Evolutionary conservation across 2,329 filamentous ascomycete species (phyloP).

Genomic region (Zopfia rhizophila): DNA sequence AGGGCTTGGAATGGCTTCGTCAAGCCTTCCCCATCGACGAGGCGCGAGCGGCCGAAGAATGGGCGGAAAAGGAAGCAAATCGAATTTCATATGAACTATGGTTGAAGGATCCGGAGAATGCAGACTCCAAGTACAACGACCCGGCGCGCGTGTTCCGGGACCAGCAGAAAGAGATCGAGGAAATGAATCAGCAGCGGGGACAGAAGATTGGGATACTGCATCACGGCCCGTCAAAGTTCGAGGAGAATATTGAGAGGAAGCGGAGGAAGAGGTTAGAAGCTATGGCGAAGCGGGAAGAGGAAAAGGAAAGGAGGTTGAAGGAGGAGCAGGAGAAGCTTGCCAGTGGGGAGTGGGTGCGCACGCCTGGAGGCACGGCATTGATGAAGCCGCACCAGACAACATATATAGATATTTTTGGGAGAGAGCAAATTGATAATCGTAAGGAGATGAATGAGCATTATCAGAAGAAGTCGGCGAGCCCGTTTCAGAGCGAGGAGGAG

Average conservation of each 20-base stretch:
- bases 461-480: conserved; percentile 32
- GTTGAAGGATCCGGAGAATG: conserved; percentile 49
- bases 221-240: conserved; percentile 46
- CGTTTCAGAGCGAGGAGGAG: conserved; percentile 38
- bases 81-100: conserved; percentile 51
- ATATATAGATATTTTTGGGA: conserved; percentile 46
- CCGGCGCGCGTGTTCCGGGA: conserved; percentile 46
- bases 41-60: conserved; percentile 51
- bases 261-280: conserved; percentile 40
- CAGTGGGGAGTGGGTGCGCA: conserved; percentile 45
- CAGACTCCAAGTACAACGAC: conserved; percentile 50
- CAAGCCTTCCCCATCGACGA: conserved; percentile 52
- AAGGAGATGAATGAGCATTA: conserved; percentile 43
- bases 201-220: conserved; percentile 47
- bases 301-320: conserved; percentile 41
- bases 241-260: conserved; percentile 47
- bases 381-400: conserved; percentile 47
- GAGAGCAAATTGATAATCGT: conserved; percentile 41
- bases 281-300: conserved; percentile 41
- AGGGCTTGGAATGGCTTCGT: conserved; percentile 49
- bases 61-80: conserved; percentile 52
- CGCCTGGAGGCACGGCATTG: conserved; percentile 44
- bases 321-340: conserved; percentile 45
- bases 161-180: conserved; percentile 37
- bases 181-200: conserved; percentile 33